A percentile compares a stretch with the other conserved stretches of the same genome.
phyloP scores from a whole-genome alignment of 1,139 yeast species.

The Blastobotrys proliferans region DNA sequence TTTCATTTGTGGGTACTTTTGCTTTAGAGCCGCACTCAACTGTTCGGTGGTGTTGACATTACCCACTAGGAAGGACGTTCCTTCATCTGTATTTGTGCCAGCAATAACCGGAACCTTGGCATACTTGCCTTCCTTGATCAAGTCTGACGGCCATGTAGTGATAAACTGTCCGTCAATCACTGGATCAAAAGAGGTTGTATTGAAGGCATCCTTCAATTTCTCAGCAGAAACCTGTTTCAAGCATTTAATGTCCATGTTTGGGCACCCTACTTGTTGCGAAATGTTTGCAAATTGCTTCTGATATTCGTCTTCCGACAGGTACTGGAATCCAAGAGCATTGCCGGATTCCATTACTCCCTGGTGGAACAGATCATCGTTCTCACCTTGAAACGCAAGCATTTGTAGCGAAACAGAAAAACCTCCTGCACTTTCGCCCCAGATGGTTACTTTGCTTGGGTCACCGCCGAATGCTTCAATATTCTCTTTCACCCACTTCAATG shows the following conservation, averaged over 20 bases:
- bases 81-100: constrained; percentile 26
- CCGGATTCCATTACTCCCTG: constrained; percentile 13
- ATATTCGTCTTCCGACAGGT: not conserved
- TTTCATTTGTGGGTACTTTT: constrained; percentile 7
- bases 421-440: constrained; percentile 41
- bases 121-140: constrained; percentile 16
- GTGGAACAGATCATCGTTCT: constrained; percentile 9
- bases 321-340: not conserved
- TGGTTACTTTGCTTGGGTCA: constrained; percentile 34
- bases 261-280: not conserved
- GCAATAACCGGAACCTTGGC: constrained; percentile 23
- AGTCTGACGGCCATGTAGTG: constrained; percentile 12
- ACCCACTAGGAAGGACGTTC: constrained; percentile 17
- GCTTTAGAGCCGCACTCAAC: constrained; percentile 1
- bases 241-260: not conserved
- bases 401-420: constrained; percentile 34
- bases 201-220: constrained; percentile 3
- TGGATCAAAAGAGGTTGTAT: not conserved
- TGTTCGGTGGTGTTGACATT: constrained; percentile 16
- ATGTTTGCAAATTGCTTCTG: not conserved
- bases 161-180: constrained; percentile 20
- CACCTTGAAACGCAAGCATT: constrained; percentile 27
- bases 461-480: constrained; percentile 40
- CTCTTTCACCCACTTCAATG: constrained; percentile 38
- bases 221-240: constrained; percentile 1